Evolutionary conservation across 2,329 filamentous ascomycete species (phyloP).

Genomic region (Epichloe baconii): DNA sequence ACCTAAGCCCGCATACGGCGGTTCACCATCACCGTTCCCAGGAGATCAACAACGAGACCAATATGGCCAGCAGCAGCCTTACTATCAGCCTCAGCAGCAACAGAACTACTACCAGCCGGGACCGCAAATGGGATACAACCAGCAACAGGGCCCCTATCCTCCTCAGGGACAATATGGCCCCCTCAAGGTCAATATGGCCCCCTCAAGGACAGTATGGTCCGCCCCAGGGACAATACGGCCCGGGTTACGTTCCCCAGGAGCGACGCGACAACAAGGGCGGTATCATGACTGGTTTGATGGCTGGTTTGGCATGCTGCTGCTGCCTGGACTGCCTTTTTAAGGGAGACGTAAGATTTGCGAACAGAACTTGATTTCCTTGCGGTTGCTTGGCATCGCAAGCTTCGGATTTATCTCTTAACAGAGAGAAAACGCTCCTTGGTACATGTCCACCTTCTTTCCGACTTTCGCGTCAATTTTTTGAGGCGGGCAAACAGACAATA

Average conservation of each 20-base stretch:
- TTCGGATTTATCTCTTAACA: not conserved
- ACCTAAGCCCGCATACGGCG: slow-evolving; percentile 32
- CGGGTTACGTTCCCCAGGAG: slow-evolving; percentile 24
- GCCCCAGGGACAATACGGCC: slow-evolving; percentile 10
- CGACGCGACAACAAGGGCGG: slow-evolving; percentile 21
- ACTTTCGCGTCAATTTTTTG: not conserved
- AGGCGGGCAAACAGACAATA: not conserved
- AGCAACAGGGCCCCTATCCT: slow-evolving; percentile 21
- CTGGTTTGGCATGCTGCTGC: slow-evolving; percentile 43
- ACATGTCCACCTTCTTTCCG: not conserved
- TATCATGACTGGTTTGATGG: slow-evolving; percentile 33
- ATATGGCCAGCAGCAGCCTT: slow-evolving; percentile 8
- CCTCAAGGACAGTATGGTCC: slow-evolving; percentile 15
- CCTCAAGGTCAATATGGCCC: slow-evolving; percentile 23
- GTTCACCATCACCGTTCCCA: slow-evolving; percentile 8
- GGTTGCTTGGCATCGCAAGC: not conserved
- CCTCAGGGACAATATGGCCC: slow-evolving; percentile 19
- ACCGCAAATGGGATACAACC: slow-evolving; percentile 31
- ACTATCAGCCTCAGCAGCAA: slow-evolving; percentile 16
- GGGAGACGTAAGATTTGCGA: not conserved
- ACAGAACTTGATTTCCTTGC: not conserved
- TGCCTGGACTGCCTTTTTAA: slow-evolving; percentile 42
- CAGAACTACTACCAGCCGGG: slow-evolving; percentile 27
- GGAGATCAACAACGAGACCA: slow-evolving; percentile 14
- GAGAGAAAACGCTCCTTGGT: not conserved